These are phyloP conservation scores for Coemansia sp. DNA, from an alignment of 192 early-diverging fungal genomes.

Conservation along the genomic window DNA sequence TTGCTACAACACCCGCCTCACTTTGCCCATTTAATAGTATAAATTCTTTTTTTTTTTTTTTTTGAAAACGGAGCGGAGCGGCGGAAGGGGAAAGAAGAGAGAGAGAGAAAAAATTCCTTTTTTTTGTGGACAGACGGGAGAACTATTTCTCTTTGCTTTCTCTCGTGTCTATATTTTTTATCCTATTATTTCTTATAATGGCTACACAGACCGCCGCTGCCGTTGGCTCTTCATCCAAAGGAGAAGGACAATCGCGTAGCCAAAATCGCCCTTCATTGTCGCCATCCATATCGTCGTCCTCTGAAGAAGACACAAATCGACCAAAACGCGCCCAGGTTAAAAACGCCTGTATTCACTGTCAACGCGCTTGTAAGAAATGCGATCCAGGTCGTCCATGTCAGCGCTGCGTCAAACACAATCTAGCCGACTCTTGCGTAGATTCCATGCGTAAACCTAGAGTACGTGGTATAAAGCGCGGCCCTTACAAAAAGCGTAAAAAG, in stretches of 20 bases:
- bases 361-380: slow-evolving; percentile 92
- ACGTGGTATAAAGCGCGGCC: slow-evolving; percentile 84
- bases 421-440: slow-evolving; percentile 73
- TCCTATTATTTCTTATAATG: background rate
- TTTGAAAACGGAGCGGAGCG: too few relatives aligned
- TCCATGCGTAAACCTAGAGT: slow-evolving; percentile 82
- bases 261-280: background rate
- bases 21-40: background rate
- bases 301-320: slow-evolving; percentile 7
- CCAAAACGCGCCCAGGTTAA: slow-evolving; percentile 83
- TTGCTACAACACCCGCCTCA: background rate
- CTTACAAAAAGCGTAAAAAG: slow-evolving; percentile 68
- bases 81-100: background rate
- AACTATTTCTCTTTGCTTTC: background rate
- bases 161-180: background rate
- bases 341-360: slow-evolving; percentile 89
- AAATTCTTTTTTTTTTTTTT: background rate
- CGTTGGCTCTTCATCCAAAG: background rate
- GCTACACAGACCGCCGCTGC: background rate
- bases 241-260: slow-evolving; percentile 8
- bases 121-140: background rate
- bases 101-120: background rate
- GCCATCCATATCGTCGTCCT: slow-evolving; percentile 7
- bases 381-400: slow-evolving; percentile 83
- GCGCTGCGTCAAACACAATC: slow-evolving; percentile 76